Base-by-base conservation (phyloP, 2,329 filamentous ascomycete species). In the Sphaerulina populicola region DNA sequence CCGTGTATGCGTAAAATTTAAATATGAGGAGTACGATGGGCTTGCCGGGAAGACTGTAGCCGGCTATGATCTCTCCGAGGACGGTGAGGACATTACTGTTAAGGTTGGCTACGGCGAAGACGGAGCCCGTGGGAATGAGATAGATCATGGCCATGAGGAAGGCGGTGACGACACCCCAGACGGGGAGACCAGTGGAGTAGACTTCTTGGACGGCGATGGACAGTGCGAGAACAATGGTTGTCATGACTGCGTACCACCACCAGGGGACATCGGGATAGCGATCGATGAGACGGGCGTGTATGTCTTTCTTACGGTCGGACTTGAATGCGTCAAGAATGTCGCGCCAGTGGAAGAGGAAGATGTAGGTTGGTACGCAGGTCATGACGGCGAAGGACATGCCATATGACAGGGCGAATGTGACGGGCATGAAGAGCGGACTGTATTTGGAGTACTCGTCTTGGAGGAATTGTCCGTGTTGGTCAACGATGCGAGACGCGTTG, bases 341-440 rank as follows among this genome's bases (percentile, higher is more conserved):
- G 6, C 69, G 68, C 2, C 77, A 74, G 74, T 75, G 80, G 59
- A 80, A 80, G 4, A 79, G 61, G 41, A 75, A 51, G 52, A 71
- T 74, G 54, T 80, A 77, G 2, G 69, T 61, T 21, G 79, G 66
- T 27, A 80, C 60, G 6, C 77, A 78, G 1, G 77, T 77, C 74
- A 80, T 77, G 1, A 68, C 72, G 6, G 69, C 56, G 49, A 74
- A 77, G 59, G 77, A 79, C 23, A 74, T 46, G 14, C 44, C 44
- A 21, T 46, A 46, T n/a, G 31, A 33, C 10, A 46, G 31, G 11
- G 44, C 44, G 29, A 46, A 46, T 6, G 44, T 46, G 5, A n/a
- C 44, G 3, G 44, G 44, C 44, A 46, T 46, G 33, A 46, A 46
- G 30, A 46, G 31, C 9, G 44, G 44, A 15, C 31, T 37, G 33